Base-by-base conservation (phyloP, 2,329 filamentous ascomycete genomes). In the Pseudopithomyces maydicus region DNA sequence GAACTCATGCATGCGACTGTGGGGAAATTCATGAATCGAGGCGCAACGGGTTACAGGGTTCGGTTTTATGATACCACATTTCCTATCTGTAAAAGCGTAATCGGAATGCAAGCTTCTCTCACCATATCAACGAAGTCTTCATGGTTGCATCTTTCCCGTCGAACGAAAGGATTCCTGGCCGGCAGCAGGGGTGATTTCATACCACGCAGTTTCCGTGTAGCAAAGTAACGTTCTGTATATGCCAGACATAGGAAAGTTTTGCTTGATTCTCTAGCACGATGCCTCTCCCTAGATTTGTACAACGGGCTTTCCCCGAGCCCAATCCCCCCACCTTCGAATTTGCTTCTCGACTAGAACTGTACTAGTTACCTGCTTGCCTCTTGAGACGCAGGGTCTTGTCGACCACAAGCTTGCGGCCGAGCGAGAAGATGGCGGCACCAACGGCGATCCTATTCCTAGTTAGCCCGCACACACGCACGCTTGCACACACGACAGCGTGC, bases 331-430 rank as follows among this genome's bases (percentile, higher is more conserved):
- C 48, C 58, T 35, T 49, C n/a, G 50, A 44, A 57, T 55, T 42
- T 55, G 57, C 51, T 56, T 20, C 58, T 56, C 29, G 39, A 47
- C 33, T 14, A 41, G 45, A 46, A 47, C 51, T 23, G 45, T 33
- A 61, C 61, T 52, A 52, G 41, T 36, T 62, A 53, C 74, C 75
- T 62, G 77, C 77, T 67, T 91, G 88, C 75, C 92, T 89, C 77
- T 82, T 83, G 69, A 98, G 87, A 76, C 95, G 92, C 72, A 99
- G 90, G 71, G 90, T 96, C 86, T 94, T 94, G 84, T 99, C 95
- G 70, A 89, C 87, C 62, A 86, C 77, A 75, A 99, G 86, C 83
- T 98, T 97, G 77, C 89, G 88, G 75, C 79, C 75, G 80, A 90
- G 82, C 57, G 93, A 95, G 85, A 96, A 98, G 76, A 82, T 78